phyloP scores from a whole-genome alignment of 2,329 filamentous ascomycete genomes.

The Cucurbitaria berberidis region DNA sequence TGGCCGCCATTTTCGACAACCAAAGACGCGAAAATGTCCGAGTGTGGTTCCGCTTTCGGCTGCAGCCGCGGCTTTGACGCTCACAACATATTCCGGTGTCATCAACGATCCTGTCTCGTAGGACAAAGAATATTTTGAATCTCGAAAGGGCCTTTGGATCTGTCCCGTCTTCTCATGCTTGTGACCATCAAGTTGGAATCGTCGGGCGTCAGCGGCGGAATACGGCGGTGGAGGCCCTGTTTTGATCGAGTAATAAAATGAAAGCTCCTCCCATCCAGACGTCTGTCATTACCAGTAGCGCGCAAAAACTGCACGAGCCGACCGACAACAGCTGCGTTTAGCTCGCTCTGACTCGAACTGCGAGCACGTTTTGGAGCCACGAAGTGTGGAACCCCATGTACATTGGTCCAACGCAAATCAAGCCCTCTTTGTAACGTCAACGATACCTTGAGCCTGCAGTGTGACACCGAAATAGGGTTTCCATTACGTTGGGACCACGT shows the following conservation, averaged over 20 bases:
- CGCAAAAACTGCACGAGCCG: conserved; percentile 12
- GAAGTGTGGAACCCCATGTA: conserved; percentile 6
- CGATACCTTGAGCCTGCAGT: conserved; percentile 10
- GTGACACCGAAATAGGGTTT: conserved; percentile 12
- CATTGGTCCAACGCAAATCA: conserved; percentile 11
- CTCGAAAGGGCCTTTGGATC: neutral
- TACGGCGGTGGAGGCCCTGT: conserved; percentile 21
- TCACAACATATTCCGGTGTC: neutral
- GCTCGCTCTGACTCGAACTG: conserved; percentile 2
- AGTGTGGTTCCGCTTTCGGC: neutral
- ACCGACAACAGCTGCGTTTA: conserved; percentile 6
- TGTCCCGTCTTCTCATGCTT: neutral
- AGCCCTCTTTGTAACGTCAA: conserved; percentile 13
- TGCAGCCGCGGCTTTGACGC: neutral
- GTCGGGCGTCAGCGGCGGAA: conserved; percentile 18
- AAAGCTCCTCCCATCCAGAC: conserved; percentile 1
- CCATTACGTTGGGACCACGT: conserved; percentile 20
- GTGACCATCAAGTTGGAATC: conserved; percentile 1
- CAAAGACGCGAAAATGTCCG: conserved; percentile 9
- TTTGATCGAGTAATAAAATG: conserved; percentile 47
- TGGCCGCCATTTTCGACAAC: conserved; percentile 22
- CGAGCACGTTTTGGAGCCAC: conserved; percentile 10
- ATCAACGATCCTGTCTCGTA: neutral
- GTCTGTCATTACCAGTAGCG: conserved; percentile 17
- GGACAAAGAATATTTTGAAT: neutral